Evolutionary conservation across 306 rosid genomes (phyloP).

Genomic region (Lathyrus sativus): DNA sequence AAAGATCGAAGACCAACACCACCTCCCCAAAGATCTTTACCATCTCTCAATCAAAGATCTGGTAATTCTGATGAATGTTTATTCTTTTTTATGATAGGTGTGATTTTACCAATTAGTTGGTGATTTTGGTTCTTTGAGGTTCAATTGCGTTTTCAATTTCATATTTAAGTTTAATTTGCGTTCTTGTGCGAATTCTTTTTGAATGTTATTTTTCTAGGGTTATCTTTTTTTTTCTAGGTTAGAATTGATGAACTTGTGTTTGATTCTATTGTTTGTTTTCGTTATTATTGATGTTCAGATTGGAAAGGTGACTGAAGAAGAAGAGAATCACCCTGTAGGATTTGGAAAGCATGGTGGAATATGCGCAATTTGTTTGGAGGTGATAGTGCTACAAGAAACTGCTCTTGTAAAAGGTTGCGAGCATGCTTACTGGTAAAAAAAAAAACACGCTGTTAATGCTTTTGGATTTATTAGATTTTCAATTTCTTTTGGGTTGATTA

Average conservation of each 20-base stretch:
- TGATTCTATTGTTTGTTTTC: conserved; percentile 15
- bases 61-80: too few species aligned
- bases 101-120: too few species aligned
- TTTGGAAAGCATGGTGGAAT: conserved; percentile 62
- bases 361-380: conserved; percentile 78
- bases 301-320: conserved; percentile 44
- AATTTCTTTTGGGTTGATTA: too few species aligned
- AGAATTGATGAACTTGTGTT: not conserved
- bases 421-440: conserved; percentile 85
- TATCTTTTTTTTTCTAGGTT: not conserved
- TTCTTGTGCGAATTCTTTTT: too few species aligned
- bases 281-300: conserved; percentile 41
- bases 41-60: too few species aligned
- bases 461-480: conserved; percentile 29
- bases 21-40: too few species aligned
- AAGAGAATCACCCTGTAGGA: conserved; percentile 42
- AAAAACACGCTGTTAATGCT: not conserved
- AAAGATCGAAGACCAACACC: too few species aligned
- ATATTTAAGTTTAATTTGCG: too few species aligned
- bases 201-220: not conserved
- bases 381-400: conserved; percentile 72
- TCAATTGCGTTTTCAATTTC: too few species aligned
- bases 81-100: too few species aligned
- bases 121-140: too few species aligned
- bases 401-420: conserved; percentile 94